phyloP scores from a whole-genome alignment of 2,329 filamentous ascomycete species.

The Colletotrichum paranaense region DNA sequence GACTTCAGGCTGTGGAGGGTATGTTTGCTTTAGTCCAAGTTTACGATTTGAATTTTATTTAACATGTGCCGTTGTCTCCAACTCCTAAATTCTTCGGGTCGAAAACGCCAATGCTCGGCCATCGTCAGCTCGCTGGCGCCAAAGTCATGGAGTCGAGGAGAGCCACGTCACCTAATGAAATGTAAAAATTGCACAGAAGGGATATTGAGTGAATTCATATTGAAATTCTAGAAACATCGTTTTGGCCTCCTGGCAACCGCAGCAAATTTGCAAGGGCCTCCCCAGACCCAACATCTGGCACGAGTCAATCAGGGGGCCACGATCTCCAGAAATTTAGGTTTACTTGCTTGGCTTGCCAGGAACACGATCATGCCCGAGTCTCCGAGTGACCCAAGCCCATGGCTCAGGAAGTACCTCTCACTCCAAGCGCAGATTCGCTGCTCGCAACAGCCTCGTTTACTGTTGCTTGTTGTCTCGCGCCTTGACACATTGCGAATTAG shows the following conservation, averaged over 20 bases:
- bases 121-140: not conserved
- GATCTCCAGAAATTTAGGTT: constrained; percentile 19
- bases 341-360: not conserved
- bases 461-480: not conserved
- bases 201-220: constrained; percentile 7
- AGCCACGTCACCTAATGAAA: not conserved
- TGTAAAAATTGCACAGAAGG: not conserved
- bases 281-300: not conserved
- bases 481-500: not conserved
- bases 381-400: constrained; percentile 1
- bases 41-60: not conserved
- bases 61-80: no score
- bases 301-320: constrained; percentile 14
- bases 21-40: not conserved
- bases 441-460: not conserved
- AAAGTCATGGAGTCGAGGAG: not conserved
- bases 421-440: not conserved
- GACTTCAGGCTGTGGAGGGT: not conserved
- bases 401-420: not conserved
- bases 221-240: not conserved
- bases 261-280: not conserved
- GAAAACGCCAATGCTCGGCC: not conserved
- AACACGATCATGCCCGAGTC: constrained; percentile 11
- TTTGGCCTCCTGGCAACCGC: not conserved
- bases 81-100: not conserved